Percentiles rank a stretch among this genome's conserved stretches.
phyloP scores from a whole-genome alignment of 2,329 filamentous ascomycete species.

The Neofusicoccum sp. region DNA sequence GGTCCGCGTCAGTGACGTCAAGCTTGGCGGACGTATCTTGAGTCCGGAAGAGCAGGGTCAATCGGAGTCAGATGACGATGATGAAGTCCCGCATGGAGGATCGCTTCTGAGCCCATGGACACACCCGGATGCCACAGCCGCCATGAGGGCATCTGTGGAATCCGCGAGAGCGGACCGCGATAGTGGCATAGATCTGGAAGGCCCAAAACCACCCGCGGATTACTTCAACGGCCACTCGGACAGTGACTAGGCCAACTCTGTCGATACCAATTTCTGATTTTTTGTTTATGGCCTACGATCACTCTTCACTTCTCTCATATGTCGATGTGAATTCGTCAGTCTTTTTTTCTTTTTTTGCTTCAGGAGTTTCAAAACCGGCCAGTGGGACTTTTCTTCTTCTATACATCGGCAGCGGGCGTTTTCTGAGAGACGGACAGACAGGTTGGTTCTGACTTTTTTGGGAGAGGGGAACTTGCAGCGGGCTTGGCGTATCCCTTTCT shows the following conservation, averaged over 20 bases:
- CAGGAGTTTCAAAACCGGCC: slow-evolving; percentile 4
- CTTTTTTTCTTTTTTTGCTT: slow-evolving; percentile 4
- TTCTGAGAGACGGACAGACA: slow-evolving; percentile 9
- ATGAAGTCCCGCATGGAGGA: slow-evolving; percentile 29
- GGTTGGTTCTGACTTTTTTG: slow-evolving; percentile 9
- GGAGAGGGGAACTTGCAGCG: slow-evolving; percentile 1
- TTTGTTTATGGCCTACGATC: slow-evolving; percentile 8
- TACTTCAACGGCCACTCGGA: slow-evolving; percentile 1
- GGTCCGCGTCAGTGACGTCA: slow-evolving; percentile 76
- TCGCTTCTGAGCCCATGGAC: slow-evolving; percentile 42
- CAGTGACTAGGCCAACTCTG: slow-evolving; percentile 8
- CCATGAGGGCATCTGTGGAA: slow-evolving; percentile 21
- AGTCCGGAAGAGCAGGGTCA: slow-evolving; percentile 60
- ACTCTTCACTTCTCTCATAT: slow-evolving; percentile 11
- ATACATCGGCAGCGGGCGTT: slow-evolving; percentile 18
- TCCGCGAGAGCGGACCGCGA: slow-evolving; percentile 37
- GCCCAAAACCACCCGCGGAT: slow-evolving; percentile 4
- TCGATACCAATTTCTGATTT: slow-evolving; percentile 3
- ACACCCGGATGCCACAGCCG: slow-evolving; percentile 28
- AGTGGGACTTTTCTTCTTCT: not conserved
- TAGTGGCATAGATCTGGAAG: slow-evolving; percentile 39
- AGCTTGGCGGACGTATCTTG: slow-evolving; percentile 79
- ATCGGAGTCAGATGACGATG: slow-evolving; percentile 41
- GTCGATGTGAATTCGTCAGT: slow-evolving; percentile 15
- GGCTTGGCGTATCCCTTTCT: slow-evolving; percentile 11